A percentile compares a stretch with the other conserved stretches of the same genome.
These are phyloP conservation scores for Penicillium canariense DNA, from an alignment of 495 filamentous ascomycete genomes.

Conservation along the genomic window DNA sequence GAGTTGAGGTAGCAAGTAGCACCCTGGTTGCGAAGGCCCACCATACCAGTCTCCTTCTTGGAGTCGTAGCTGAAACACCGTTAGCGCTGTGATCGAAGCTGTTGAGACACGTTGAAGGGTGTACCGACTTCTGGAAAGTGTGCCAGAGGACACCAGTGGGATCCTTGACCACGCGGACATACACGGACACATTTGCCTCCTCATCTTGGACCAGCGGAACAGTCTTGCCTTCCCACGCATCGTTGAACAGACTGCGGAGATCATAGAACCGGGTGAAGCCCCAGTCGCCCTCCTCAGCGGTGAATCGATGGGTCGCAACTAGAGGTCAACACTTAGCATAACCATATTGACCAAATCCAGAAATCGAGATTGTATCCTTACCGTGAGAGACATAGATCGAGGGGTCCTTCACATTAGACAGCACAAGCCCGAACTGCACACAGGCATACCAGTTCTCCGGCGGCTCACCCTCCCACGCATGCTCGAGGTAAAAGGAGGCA, in stretches of 20 bases:
- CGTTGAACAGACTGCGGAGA: conserved; percentile 73
- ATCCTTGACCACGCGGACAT: conserved; percentile 91
- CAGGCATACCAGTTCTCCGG: conserved; percentile 94
- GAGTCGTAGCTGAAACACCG: conserved; percentile 73
- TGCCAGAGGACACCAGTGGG: conserved; percentile 99
- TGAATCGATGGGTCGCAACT: conserved; percentile 86
- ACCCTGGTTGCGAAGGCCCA: conserved; percentile 95
- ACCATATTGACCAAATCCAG: neutral
- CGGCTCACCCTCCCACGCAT: conserved; percentile 70
- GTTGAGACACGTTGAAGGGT: neutral
- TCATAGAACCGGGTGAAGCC: conserved; percentile 94
- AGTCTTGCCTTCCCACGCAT: conserved; percentile 62
- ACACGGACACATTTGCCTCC: conserved; percentile 82
- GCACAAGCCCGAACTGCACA: conserved; percentile 88
- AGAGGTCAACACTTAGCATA: conserved; percentile 20
- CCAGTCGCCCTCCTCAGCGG: conserved; percentile 96
- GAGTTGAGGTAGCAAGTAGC: conserved; percentile 99
- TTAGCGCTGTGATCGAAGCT: neutral
- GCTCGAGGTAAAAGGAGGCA: conserved; percentile 94
- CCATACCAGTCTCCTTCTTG: conserved; percentile 96
- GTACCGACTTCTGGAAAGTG: conserved; percentile 80
- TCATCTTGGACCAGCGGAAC: conserved; percentile 88
- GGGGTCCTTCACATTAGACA: conserved; percentile 92
- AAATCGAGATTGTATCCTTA: conserved; percentile 26
- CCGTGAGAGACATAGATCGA: conserved; percentile 67